A percentile compares a stretch with the other conserved stretches of the same genome.
These are phyloP conservation scores for Chrysopogon serrulatus DNA, from an alignment of 176 grass and related monocot genomes.

Conservation along the genomic window DNA sequence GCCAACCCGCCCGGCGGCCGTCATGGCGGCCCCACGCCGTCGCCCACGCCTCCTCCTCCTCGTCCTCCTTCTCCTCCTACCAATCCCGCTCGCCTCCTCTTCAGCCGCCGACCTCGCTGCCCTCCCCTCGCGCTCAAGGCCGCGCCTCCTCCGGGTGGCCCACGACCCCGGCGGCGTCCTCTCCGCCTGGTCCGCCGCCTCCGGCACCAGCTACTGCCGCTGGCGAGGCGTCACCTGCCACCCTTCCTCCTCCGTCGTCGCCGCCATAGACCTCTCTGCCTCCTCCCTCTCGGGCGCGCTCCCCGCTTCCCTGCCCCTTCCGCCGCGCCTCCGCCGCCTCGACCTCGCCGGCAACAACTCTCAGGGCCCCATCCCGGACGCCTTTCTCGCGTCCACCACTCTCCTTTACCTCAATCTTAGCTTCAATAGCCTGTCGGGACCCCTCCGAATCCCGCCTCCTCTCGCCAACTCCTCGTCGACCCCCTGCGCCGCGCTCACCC, in stretches of 20 bases:
- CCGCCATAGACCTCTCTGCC: conserved; percentile 31
- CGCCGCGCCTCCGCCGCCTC: conserved; percentile 46
- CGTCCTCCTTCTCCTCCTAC: background rate
- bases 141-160: conserved; percentile 32
- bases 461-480: background rate
- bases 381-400: conserved; percentile 30
- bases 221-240: conserved; percentile 62
- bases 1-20: background rate
- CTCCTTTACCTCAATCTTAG: conserved; percentile 51
- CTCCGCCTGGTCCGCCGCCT: conserved; percentile 27
- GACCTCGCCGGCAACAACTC: conserved; percentile 53
- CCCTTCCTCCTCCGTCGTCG: conserved; percentile 17
- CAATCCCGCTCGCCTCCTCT: background rate
- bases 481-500: conserved; percentile 23
- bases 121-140: conserved; percentile 48
- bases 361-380: conserved; percentile 45
- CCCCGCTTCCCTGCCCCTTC: conserved; percentile 11
- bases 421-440: conserved; percentile 24
- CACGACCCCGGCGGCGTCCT: conserved; percentile 40
- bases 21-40: conserved; percentile 23
- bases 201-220: conserved; percentile 20
- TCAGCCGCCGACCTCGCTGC: conserved; percentile 9
- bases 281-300: conserved; percentile 39
- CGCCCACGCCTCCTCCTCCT: background rate
- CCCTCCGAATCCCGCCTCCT: background rate